A percentile compares a stretch with the other conserved stretches of the same genome.
phyloP scores from a whole-genome alignment of 1,139 yeast species.

The Casaregolazyma lundiana region DNA sequence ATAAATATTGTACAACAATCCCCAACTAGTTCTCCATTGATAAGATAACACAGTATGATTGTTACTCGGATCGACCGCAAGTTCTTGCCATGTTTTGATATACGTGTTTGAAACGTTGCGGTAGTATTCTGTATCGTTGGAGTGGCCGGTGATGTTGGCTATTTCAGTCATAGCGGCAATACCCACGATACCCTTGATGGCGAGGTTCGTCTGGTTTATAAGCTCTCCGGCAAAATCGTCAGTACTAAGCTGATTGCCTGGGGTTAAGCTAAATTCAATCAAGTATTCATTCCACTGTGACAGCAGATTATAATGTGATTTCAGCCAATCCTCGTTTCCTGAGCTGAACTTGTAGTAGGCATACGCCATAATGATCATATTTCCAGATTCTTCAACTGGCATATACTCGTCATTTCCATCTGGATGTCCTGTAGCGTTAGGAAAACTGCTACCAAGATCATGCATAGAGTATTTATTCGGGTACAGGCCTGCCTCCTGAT shows the following conservation, averaged over 20 bases:
- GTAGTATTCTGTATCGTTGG: neutral
- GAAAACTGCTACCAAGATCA: neutral
- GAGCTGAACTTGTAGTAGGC: neutral
- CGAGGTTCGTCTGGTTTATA: neutral
- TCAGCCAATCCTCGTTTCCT: neutral
- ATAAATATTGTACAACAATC: neutral
- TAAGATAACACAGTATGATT: neutral
- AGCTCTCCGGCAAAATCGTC: slow-evolving; percentile 13
- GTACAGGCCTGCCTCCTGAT: neutral
- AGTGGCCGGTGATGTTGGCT: neutral
- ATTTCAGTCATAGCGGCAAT: neutral
- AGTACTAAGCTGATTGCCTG: slow-evolving; percentile 13
- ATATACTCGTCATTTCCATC: neutral
- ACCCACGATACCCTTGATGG: neutral
- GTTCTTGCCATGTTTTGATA: neutral
- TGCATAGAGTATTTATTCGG: neutral
- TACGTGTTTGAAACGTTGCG: neutral
- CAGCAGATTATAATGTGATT: neutral
- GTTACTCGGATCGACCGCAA: neutral
- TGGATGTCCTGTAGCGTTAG: neutral
- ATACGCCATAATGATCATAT: neutral
- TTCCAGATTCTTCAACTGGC: neutral
- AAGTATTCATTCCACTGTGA: neutral
- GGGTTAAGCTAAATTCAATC: neutral
- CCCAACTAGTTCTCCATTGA: neutral